These are phyloP conservation scores for Grifola frondosa DNA, from an alignment of 1,284 basidiomycete genomes.

Conservation along the genomic window DNA sequence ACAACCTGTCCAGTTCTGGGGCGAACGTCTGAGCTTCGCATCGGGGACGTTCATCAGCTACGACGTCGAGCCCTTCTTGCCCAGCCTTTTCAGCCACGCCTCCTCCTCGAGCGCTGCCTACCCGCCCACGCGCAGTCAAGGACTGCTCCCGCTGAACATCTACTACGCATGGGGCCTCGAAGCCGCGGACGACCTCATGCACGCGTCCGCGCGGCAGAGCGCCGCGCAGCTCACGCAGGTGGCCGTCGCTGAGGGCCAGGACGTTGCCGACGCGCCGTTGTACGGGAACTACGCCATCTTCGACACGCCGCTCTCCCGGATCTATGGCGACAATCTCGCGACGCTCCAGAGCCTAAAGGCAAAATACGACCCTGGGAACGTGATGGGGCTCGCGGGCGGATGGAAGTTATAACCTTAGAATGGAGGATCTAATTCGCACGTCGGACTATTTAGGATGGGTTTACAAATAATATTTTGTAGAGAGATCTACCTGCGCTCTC, in stretches of 20 bases:
- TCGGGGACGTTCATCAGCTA: conserved; percentile 41
- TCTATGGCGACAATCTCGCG: conserved; percentile 50
- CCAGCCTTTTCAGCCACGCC: conserved; percentile 42
- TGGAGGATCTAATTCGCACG: no score
- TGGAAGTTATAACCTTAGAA: conserved; percentile 38
- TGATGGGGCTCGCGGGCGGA: conserved; percentile 62
- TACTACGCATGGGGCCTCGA: conserved; percentile 43
- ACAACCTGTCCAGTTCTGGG: conserved; percentile 26
- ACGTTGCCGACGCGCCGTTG: conserved; percentile 36
- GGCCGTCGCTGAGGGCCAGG: conserved; percentile 44
- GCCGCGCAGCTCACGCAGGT: conserved; percentile 37
- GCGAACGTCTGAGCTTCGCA: conserved; percentile 18
- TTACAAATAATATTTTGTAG: no score
- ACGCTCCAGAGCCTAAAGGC: conserved; percentile 40
- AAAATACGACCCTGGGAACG: conserved; percentile 45
- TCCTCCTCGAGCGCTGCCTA: conserved; percentile 40
- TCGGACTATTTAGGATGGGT: no score
- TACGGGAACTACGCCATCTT: conserved; percentile 56
- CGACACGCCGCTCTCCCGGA: conserved; percentile 41
- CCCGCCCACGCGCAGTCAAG: conserved; percentile 42
- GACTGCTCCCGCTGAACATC: conserved; percentile 47
- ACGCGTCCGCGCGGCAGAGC: conserved; percentile 39
- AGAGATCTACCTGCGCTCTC: no score
- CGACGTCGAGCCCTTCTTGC: conserved; percentile 56
- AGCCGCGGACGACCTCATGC: conserved; percentile 38